Conservation (phyloP, 805 yeast genomes). For the Schizosaccharomyces osmophilus region DNA sequence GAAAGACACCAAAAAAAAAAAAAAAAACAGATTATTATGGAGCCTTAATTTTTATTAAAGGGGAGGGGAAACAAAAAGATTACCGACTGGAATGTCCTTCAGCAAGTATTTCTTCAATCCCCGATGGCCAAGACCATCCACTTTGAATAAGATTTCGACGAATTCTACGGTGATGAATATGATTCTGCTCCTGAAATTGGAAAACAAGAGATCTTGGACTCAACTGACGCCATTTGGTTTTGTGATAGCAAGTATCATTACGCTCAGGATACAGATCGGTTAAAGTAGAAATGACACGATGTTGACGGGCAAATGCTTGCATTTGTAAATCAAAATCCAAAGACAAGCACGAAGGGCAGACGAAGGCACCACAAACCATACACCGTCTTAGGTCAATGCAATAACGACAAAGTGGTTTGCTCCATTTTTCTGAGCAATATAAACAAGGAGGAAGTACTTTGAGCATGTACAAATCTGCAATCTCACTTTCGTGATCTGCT, state of each 20-base stretch:
- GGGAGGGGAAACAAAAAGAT: not conserved
- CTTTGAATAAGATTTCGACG: not conserved
- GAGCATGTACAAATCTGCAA: not conserved
- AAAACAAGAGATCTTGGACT: not conserved
- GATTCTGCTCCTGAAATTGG: not conserved
- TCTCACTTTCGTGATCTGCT: not conserved
- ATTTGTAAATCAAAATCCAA: not conserved
- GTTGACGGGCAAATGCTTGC: not conserved
- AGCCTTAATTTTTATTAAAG: not conserved
- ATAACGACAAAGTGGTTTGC: not conserved
- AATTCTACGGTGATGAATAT: not conserved
- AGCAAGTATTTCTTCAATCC: not conserved
- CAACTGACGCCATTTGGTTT: not conserved
- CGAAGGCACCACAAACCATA: not conserved
- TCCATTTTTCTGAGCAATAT: not conserved
- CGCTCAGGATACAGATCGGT: not conserved
- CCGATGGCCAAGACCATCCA: not conserved
- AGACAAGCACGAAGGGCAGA: not conserved
- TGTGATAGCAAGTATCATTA: not conserved
- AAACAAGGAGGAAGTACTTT: not conserved
- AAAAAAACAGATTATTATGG: no score
- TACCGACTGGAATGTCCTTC: not conserved
- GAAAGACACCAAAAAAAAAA: no score
- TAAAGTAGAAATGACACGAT: not conserved
- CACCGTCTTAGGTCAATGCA: not conserved